Evolutionary conservation across 2,329 filamentous ascomycete genomes (phyloP).

Genomic region (Diplodia scrobiculata): DNA sequence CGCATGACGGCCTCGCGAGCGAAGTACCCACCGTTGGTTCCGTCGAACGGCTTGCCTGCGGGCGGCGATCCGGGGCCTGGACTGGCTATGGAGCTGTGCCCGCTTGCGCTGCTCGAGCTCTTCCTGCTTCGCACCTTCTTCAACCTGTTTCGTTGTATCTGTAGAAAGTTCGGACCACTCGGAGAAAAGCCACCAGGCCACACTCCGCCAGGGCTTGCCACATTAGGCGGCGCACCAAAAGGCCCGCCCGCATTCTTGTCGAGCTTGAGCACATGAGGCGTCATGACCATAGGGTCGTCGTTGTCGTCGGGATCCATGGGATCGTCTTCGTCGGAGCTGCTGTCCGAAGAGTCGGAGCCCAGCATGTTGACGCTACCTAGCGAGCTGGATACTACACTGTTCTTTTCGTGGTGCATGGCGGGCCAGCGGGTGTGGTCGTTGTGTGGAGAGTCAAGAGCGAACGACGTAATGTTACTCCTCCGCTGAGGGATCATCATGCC

Average conservation of each 20-base stretch:
- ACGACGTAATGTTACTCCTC: slow-evolving; percentile 48
- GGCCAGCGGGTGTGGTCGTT: slow-evolving; percentile 62
- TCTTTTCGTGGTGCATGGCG: slow-evolving; percentile 60
- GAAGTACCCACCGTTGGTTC: slow-evolving; percentile 59
- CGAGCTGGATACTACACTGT: slow-evolving; percentile 65
- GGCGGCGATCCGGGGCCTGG: slow-evolving; percentile 78
- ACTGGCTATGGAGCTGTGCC: slow-evolving; percentile 66
- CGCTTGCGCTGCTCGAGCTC: slow-evolving; percentile 70
- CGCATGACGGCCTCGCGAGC: slow-evolving; percentile 53
- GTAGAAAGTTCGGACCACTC: slow-evolving; percentile 73
- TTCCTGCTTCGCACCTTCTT: slow-evolving; percentile 63
- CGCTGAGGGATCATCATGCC: slow-evolving; percentile 62
- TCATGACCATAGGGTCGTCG: slow-evolving; percentile 75
- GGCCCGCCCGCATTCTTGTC: slow-evolving; percentile 52
- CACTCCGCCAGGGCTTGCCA: slow-evolving; percentile 59
- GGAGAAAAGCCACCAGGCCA: slow-evolving; percentile 68
- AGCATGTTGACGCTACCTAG: slow-evolving; percentile 78
- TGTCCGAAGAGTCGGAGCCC: slow-evolving; percentile 75
- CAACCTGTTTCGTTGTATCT: slow-evolving; percentile 67
- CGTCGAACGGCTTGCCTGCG: slow-evolving; percentile 39
- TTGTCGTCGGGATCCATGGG: slow-evolving; percentile 53
- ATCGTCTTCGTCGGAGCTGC: slow-evolving; percentile 61
- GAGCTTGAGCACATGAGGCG: slow-evolving; percentile 71
- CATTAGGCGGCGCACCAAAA: slow-evolving; percentile 39
- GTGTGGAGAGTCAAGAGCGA: slow-evolving; percentile 64